These are phyloP conservation scores for Neurospora crassa DNA, from an alignment of 2,329 filamentous ascomycete genomes.

Conservation along the genomic window DNA sequence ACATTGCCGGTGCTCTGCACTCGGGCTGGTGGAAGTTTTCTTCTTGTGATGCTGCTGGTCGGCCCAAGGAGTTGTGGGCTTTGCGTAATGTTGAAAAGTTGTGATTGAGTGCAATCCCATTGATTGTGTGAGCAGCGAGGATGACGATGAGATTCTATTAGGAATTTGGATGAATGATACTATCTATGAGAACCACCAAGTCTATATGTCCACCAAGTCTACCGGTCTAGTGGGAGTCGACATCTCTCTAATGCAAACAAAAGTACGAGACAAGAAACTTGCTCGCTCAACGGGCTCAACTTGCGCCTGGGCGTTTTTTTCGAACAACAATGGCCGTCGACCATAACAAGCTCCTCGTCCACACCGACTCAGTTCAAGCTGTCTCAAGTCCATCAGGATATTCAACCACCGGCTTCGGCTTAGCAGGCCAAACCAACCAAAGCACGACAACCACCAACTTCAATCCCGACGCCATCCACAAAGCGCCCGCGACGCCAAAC, in stretches of 20 bases:
- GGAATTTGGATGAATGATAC: not conserved
- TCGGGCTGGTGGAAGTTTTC: constrained; percentile 55
- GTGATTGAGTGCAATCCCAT: not conserved
- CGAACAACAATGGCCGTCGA: not conserved
- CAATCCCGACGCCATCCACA: constrained; percentile 50
- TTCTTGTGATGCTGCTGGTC: constrained; percentile 46
- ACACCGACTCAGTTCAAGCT: not conserved
- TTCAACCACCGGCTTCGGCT: constrained; percentile 1
- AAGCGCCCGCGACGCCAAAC: constrained; percentile 39
- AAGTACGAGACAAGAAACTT: not conserved
- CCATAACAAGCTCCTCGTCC: not conserved
- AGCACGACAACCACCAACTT: constrained; percentile 46
- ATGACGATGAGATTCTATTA: not conserved
- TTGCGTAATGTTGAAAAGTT: constrained; percentile 20
- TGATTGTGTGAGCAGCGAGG: not conserved
- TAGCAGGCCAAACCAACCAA: constrained; percentile 53
- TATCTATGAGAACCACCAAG: not conserved
- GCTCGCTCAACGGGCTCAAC: not conserved
- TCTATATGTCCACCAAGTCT: not conserved
- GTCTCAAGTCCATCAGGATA: not conserved
- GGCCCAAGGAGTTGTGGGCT: constrained; percentile 44
- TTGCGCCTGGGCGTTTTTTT: not conserved
- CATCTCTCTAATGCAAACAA: not conserved
- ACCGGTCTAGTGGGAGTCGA: not conserved
- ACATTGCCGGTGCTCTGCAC: constrained; percentile 47